phyloP scores from a whole-genome alignment of 192 early-diverging fungal species.

The Jimgerdemannia lactiflua region DNA sequence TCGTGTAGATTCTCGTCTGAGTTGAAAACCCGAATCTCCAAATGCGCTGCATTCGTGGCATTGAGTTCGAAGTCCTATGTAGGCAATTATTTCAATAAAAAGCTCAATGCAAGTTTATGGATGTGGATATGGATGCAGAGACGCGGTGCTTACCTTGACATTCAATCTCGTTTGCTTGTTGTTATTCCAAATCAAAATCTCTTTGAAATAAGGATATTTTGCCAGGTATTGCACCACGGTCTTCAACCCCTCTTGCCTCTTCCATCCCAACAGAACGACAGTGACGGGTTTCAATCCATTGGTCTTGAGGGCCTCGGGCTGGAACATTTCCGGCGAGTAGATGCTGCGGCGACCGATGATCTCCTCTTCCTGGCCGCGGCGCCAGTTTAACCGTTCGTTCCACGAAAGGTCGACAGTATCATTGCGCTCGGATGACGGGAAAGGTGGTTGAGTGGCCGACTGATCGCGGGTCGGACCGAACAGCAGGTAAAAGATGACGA shows the following conservation, averaged over 20 bases:
- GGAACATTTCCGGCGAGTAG: constrained; percentile 12
- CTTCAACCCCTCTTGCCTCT: constrained; percentile 32
- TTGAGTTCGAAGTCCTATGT: constrained; percentile 28
- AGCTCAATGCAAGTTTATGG: background rate
- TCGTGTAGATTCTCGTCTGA: constrained; percentile 46
- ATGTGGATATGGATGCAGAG: background rate
- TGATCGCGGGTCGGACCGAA: background rate
- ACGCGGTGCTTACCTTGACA: constrained; percentile 4
- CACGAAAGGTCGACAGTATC: background rate
- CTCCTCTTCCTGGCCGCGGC: background rate
- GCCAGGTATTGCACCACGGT: constrained; percentile 39
- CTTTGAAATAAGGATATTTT: constrained; percentile 51
- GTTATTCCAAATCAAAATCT: constrained; percentile 54
- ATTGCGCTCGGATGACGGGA: background rate
- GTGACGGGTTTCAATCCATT: constrained; percentile 34
- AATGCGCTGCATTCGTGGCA: constrained; percentile 7
- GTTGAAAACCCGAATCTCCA: constrained; percentile 39
- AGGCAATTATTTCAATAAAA: background rate
- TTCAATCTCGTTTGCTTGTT: constrained; percentile 21
- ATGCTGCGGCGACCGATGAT: constrained; percentile 8
- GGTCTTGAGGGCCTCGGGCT: constrained; percentile 8
- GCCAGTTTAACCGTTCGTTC: constrained; percentile 2
- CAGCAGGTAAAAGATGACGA: background rate
- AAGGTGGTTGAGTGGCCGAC: background rate
- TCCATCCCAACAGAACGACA: constrained; percentile 51